Evolutionary conservation across 1,284 basidiomycete species (phyloP).

Genomic region (Lignosus rhinocerotis): DNA sequence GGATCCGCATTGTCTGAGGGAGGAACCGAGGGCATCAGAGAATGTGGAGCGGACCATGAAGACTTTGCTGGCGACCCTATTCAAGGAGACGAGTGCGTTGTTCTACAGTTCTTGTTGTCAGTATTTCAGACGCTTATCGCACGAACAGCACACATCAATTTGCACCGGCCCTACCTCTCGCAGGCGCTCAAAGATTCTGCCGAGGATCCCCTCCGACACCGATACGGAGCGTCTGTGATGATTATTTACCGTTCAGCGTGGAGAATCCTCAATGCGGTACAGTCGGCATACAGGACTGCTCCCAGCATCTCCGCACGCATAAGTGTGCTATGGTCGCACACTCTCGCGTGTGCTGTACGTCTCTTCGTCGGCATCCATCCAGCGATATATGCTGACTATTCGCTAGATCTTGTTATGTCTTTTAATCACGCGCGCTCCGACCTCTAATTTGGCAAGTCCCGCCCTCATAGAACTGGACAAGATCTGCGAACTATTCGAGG

Average conservation of each 20-base stretch:
- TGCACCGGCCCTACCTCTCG: constrained; percentile 71
- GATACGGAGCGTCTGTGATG: constrained; percentile 65
- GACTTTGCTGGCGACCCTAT: constrained; percentile 48
- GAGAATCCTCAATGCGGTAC: constrained; percentile 54
- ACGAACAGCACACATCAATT: constrained; percentile 57
- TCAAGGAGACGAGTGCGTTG: constrained; percentile 55
- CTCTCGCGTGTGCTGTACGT: constrained; percentile 61
- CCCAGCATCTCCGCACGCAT: constrained; percentile 47
- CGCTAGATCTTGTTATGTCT: constrained; percentile 68
- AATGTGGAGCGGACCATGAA: constrained; percentile 37
- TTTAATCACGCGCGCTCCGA: constrained; percentile 57
- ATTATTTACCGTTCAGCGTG: constrained; percentile 72
- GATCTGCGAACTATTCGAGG: constrained; percentile 51
- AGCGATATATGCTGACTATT: not conserved
- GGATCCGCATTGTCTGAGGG: constrained; percentile 47
- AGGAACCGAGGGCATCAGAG: constrained; percentile 4
- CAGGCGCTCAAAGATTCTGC: constrained; percentile 62
- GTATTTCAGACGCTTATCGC: not conserved
- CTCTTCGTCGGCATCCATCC: not conserved
- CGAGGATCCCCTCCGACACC: constrained; percentile 55
- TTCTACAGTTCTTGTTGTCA: not conserved
- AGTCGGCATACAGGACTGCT: constrained; percentile 41
- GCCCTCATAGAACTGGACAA: constrained; percentile 60
- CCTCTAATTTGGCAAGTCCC: constrained; percentile 51
- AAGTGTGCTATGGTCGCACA: constrained; percentile 60